Conservation (phyloP, 352 stramenopile genomes). For the Thraustochytrium sp. region DNA sequence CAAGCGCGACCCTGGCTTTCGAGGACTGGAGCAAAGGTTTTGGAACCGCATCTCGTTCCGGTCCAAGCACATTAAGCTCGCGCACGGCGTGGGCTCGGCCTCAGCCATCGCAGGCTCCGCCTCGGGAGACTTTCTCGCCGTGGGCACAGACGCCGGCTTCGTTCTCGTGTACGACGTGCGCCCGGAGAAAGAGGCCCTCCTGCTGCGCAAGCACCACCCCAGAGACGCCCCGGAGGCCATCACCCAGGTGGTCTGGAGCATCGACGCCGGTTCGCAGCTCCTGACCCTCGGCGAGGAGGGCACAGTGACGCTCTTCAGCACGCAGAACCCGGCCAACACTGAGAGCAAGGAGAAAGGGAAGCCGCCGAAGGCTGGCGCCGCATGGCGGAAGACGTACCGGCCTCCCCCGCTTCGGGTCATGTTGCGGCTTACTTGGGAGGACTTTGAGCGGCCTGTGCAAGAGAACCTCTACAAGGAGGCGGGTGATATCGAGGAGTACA, state of each 20-base stretch:
- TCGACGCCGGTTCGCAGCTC: background rate
- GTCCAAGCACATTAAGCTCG: conserved; percentile 23
- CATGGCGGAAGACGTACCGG: background rate
- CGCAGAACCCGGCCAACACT: background rate
- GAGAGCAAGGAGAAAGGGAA: background rate
- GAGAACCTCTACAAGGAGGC: background rate
- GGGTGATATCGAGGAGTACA: background rate
- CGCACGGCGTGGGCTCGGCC: background rate
- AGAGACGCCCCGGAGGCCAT: background rate
- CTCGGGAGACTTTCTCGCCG: conserved; percentile 1
- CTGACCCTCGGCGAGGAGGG: background rate
- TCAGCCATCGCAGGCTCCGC: background rate
- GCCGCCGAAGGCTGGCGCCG: too few species aligned
- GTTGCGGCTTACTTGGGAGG: background rate
- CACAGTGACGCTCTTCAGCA: conserved; percentile 1
- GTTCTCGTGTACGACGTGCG: conserved; percentile 23
- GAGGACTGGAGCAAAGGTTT: background rate
- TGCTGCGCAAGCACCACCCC: background rate
- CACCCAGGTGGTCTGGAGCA: background rate
- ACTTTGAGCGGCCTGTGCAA: conserved; percentile 32
- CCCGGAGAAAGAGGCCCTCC: conserved; percentile 10
- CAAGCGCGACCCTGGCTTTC: background rate
- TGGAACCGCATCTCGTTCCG: conserved; percentile 25
- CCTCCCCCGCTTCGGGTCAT: background rate
- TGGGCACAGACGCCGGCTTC: background rate